phyloP scores from a whole-genome alignment of 202 grass and related monocot species.

The Carex sylvatica region DNA sequence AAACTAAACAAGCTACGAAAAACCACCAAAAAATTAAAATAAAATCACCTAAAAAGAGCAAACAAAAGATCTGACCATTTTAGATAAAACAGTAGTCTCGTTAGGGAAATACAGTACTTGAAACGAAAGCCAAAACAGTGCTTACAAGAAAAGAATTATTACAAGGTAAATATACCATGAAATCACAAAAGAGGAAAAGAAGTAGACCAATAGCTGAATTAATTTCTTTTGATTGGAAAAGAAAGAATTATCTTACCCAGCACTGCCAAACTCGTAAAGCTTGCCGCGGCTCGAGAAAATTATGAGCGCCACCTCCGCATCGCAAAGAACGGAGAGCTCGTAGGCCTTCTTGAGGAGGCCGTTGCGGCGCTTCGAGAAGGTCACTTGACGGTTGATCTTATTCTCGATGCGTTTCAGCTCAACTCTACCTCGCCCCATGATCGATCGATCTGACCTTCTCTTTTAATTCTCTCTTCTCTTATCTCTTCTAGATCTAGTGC shows the following conservation, averaged over 20 bases:
- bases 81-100: slow-evolving; percentile 12
- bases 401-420: slow-evolving; percentile 67
- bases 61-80: slow-evolving; percentile 22
- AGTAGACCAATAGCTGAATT: slow-evolving; percentile 14
- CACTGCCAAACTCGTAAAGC: slow-evolving; percentile 71
- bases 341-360: slow-evolving; percentile 77
- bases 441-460: not conserved
- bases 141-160: not conserved
- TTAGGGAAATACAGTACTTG: slow-evolving; percentile 10
- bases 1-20: not conserved
- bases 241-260: slow-evolving; percentile 31
- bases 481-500: slow-evolving; percentile 28
- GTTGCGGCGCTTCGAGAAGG: slow-evolving; percentile 67
- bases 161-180: slow-evolving; percentile 6
- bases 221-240: slow-evolving; percentile 9
- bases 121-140: not conserved
- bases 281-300: slow-evolving; percentile 82
- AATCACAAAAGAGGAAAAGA: not conserved
- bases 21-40: not conserved
- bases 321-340: slow-evolving; percentile 67
- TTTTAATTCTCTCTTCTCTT: not conserved
- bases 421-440: slow-evolving; percentile 50
- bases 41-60: slow-evolving; percentile 1
- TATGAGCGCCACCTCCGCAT: slow-evolving; percentile 72
- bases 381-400: slow-evolving; percentile 77